These are phyloP conservation scores for Oryza brachyantha DNA, from an alignment of 176 grass and related monocot species.

Conservation along the genomic window DNA sequence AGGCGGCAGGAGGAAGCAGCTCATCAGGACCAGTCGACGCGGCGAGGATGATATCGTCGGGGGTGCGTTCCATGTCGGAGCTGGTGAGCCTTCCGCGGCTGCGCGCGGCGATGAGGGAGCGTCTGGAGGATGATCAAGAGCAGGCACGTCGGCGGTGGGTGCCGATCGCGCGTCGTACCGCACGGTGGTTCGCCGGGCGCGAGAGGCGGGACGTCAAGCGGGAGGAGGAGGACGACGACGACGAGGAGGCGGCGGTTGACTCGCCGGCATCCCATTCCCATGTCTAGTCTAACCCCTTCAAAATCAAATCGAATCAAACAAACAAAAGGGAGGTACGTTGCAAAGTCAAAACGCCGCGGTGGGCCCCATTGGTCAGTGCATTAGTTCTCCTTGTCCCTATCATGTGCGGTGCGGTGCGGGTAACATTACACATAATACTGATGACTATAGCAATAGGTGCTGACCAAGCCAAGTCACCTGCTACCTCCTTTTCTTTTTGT, in stretches of 20 bases:
- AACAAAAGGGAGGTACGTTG: too few relatives aligned
- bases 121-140: constrained; percentile 45
- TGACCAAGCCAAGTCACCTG: background rate
- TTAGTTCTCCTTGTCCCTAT: too few relatives aligned
- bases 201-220: background rate
- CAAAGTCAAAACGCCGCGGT: background rate
- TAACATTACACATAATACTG: too few relatives aligned
- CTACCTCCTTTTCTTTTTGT: background rate
- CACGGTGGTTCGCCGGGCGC: constrained; percentile 59
- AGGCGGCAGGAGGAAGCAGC: background rate
- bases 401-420: too few relatives aligned
- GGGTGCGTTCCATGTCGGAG: constrained; percentile 83
- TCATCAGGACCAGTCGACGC: background rate
- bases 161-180: constrained; percentile 78
- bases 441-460: too few relatives aligned
- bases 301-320: background rate
- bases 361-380: background rate
- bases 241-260: background rate
- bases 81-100: constrained; percentile 67
- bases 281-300: background rate
- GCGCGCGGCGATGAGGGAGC: constrained; percentile 12
- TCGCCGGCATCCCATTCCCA: background rate
- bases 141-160: constrained; percentile 50
- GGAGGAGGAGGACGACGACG: background rate
- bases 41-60: constrained; percentile 43